phyloP scores from a whole-genome alignment of 2,329 filamentous ascomycete genomes.

The Chalaropsis ovoidea region DNA sequence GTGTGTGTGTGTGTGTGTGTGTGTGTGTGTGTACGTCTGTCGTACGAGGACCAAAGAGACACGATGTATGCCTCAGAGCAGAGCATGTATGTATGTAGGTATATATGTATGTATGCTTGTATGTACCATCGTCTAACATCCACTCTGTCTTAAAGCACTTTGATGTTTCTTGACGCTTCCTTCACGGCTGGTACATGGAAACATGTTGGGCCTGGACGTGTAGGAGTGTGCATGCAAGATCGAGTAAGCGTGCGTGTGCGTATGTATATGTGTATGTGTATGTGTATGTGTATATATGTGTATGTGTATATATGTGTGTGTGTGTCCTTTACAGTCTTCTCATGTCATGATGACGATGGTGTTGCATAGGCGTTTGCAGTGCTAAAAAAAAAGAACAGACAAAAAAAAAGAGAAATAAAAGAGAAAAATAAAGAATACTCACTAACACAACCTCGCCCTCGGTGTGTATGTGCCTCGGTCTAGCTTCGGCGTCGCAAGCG shows the following conservation, averaged over 20 bases:
- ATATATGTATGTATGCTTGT: not conserved
- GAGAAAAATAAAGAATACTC: no score
- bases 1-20: no score
- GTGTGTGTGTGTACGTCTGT: not conserved
- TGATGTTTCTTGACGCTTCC: not conserved
- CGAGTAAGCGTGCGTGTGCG: not conserved
- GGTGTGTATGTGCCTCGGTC: not conserved
- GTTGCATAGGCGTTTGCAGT: conserved; percentile 3
- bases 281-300: no score
- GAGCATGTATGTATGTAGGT: not conserved
- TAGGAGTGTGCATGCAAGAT: conserved; percentile 2
- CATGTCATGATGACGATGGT: conserved; percentile 11
- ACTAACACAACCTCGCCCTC: not conserved
- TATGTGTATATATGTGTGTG: no score
- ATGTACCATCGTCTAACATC: no score
- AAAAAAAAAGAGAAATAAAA: not conserved
- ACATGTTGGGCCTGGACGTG: not conserved
- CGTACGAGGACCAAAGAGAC: not conserved
- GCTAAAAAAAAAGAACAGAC: conserved; percentile 6
- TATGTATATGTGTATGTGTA: no score
- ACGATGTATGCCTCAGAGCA: not conserved
- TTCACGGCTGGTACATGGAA: not conserved
- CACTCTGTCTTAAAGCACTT: not conserved
- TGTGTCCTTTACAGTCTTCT: not conserved
- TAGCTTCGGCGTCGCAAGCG: conserved; percentile 1